Evolutionary conservation across 2,329 filamentous ascomycete genomes (phyloP), one percentile per base, ranked within the genome.

Genomic region (Corinectria fuckeliana): DNA sequence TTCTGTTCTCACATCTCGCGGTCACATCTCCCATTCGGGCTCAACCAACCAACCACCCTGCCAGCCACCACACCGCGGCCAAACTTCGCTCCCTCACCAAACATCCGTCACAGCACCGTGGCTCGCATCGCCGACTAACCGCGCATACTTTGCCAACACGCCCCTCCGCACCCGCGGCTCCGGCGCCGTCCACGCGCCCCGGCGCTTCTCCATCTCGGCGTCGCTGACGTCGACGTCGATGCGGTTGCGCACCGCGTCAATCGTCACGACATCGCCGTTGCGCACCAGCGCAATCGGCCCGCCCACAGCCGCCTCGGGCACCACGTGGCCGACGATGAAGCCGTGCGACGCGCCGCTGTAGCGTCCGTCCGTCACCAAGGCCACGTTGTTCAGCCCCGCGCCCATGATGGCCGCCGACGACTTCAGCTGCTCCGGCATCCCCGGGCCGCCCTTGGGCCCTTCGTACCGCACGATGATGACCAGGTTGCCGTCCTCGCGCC

Each of bases 371-470:
- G 94, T 98, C 48, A 98, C 92, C 13, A 98, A 84, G 0, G 94
- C 93, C 8, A 97, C 86, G 70, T 97, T 96, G 51, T 82, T 91
- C 51, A 98, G 81, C 11, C 91, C 91, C 0, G 94, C 94, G 48
- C 94, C 94, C 90, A 97, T 97, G 67, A 98, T 91, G 16, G 93
- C 92, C 0, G 93, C 93, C 58, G 87, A 91, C 10, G 94, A 91
- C 74, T 91, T 92, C 42, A 98, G 84, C 77, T 97, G 93, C 77
- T 98, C 94, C 2, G 93, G 94, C 94, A 98, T 98, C 41, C 94
- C 94, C 0, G 94, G 94, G 0, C 94, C 94, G 62, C 94, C 94
- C 73, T 92, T 93, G 11, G 94, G 94, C 0, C 94, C 94, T 75
- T 98, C 94, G 74, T 97, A 97, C 20, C 94, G 89, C 53, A 98